phyloP scores from a whole-genome alignment of 2,329 filamentous ascomycete genomes.

The Colletotrichum destructivum region DNA sequence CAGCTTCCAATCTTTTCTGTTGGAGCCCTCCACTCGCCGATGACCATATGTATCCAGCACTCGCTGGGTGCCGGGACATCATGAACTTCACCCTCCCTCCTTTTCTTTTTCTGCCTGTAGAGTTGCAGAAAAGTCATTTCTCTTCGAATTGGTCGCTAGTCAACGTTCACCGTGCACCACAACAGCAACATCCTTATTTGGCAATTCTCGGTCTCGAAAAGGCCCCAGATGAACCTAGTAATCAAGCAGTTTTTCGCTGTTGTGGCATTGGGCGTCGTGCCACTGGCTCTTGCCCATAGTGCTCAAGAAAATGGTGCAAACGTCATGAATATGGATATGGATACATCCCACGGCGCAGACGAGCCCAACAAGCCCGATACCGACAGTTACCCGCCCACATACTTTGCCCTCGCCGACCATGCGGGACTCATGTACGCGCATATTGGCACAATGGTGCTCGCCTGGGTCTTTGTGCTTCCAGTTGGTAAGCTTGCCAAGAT shows the following conservation, averaged over 20 bases:
- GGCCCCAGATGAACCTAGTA: conserved; percentile 10
- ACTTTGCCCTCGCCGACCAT: conserved; percentile 71
- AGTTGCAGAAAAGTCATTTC: neutral
- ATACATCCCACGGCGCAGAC: conserved; percentile 33
- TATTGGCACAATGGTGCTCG: conserved; percentile 77
- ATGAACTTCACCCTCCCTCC: neutral
- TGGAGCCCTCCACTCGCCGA: conserved; percentile 9
- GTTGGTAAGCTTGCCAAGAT: conserved; percentile 68
- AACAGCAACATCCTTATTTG: neutral
- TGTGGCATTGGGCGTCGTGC: conserved; percentile 21
- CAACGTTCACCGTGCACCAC: neutral
- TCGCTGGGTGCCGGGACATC: conserved; percentile 2
- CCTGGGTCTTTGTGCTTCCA: conserved; percentile 82
- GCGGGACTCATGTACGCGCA: conserved; percentile 76
- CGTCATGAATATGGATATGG: conserved; percentile 39
- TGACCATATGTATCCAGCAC: conserved; percentile 24
- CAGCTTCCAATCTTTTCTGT: neutral
- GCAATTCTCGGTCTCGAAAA: neutral
- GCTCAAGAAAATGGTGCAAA: conserved; percentile 43
- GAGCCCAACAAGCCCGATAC: conserved; percentile 39
- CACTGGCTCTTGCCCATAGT: conserved; percentile 32
- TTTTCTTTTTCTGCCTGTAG: neutral
- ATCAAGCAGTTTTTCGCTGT: neutral
- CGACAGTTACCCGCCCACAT: conserved; percentile 63
- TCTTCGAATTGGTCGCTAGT: neutral